Percentiles rank a stretch among this genome's conserved stretches.
Evolutionary conservation across 1,284 basidiomycete genomes (phyloP).

Genomic region (Psilocybe mexicana): DNA sequence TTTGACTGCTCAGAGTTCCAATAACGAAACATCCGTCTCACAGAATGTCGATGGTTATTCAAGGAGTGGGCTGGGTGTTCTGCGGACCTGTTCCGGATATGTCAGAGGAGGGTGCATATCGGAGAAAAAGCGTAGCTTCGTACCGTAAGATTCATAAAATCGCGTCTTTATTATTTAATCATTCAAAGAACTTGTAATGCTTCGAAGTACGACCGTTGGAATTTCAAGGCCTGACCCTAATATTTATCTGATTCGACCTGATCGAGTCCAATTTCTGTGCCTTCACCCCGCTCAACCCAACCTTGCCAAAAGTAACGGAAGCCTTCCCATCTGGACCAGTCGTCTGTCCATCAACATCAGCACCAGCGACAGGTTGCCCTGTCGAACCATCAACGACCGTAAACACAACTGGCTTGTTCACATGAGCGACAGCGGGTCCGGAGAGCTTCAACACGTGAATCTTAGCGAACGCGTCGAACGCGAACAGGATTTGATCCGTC

Average conservation of each 20-base stretch:
- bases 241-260: constrained; percentile 29
- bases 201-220: neutral
- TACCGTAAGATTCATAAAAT: too few species aligned
- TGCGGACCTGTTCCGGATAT: too few species aligned
- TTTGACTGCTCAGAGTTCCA: neutral
- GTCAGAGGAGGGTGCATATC: too few species aligned
- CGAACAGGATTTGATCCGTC: constrained; percentile 33
- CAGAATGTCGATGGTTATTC: neutral
- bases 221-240: constrained; percentile 10
- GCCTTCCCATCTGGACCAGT: constrained; percentile 31
- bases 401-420: constrained; percentile 26
- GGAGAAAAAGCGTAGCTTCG: too few species aligned
- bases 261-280: constrained; percentile 32
- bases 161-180: too few species aligned
- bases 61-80: too few species aligned
- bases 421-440: constrained; percentile 25
- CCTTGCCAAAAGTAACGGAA: constrained; percentile 26
- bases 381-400: constrained; percentile 34
- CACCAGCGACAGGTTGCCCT: constrained; percentile 28
- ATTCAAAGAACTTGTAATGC: too few species aligned
- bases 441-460: constrained; percentile 30
- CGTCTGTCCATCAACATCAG: constrained; percentile 25
- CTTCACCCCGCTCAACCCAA: constrained; percentile 30
- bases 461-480: constrained; percentile 32
- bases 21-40: neutral